Evolutionary conservation across 768 basidiomycete species (phyloP).

Genomic region (Lyophyllum atratum): DNA sequence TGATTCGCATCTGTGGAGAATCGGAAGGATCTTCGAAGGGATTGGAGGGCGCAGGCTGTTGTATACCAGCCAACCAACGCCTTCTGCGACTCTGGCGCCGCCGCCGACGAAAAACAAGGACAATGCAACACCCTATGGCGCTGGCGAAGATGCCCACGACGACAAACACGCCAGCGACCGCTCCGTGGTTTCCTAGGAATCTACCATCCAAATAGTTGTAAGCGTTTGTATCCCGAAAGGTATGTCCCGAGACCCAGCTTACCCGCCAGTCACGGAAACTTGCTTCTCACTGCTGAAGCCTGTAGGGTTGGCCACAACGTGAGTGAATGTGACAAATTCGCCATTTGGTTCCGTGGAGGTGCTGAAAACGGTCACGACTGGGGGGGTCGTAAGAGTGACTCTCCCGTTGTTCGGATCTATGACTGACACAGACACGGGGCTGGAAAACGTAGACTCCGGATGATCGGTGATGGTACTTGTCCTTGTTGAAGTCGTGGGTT

Average conservation of each 20-base stretch:
- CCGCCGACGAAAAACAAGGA: conserved; percentile 44
- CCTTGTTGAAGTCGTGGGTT: conserved; percentile 16
- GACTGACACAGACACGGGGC: conserved; percentile 42
- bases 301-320: conserved; percentile 54
- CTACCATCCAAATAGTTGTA: conserved; percentile 26
- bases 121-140: conserved; percentile 43
- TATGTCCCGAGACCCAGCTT: background rate
- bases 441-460: conserved; percentile 45
- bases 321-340: conserved; percentile 46
- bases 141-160: conserved; percentile 60
- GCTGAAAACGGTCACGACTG: conserved; percentile 46
- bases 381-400: conserved; percentile 41
- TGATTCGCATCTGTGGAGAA: conserved; percentile 20
- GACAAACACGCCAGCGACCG: conserved; percentile 75
- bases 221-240: too few species aligned
- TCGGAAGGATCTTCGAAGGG: conserved; percentile 36
- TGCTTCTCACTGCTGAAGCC: conserved; percentile 23
- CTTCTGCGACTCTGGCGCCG: conserved; percentile 37
- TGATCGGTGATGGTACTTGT: conserved; percentile 44
- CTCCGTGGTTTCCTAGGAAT: conserved; percentile 68
- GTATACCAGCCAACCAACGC: conserved; percentile 38
- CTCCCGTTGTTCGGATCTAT: conserved; percentile 38
- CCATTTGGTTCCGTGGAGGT: conserved; percentile 50
- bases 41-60: conserved; percentile 29
- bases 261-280: conserved; percentile 23